Percentiles rank a stretch among this genome's conserved stretches.
phyloP scores from a whole-genome alignment of 2,329 filamentous ascomycete genomes.

The Fusarium sacchari region DNA sequence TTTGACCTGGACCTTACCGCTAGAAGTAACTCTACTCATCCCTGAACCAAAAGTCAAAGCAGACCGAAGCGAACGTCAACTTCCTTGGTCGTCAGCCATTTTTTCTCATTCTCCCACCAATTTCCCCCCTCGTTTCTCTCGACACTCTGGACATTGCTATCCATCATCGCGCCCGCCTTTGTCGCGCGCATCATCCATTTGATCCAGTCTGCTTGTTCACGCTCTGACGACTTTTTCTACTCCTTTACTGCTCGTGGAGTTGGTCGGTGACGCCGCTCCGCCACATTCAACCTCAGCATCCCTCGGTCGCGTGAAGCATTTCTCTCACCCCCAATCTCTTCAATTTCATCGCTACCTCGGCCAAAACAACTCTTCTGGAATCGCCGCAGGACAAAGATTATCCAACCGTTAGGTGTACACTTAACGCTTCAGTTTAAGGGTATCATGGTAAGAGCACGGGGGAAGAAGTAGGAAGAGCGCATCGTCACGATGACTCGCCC shows the following conservation, averaged over 20 bases:
- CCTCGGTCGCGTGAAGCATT: conserved; percentile 55
- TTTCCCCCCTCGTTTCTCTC: conserved; percentile 29
- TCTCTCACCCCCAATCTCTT: conserved; percentile 35
- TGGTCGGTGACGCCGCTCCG: conserved; percentile 41
- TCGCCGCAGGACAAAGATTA: conserved; percentile 7
- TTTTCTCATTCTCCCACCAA: conserved; percentile 36
- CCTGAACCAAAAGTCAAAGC: conserved; percentile 43
- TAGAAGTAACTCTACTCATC: conserved; percentile 37
- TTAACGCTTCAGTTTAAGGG: conserved; percentile 49
- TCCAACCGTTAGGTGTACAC: conserved; percentile 6
- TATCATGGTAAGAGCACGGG: conserved; percentile 67
- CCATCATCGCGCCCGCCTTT: conserved; percentile 20
- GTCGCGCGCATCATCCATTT: conserved; percentile 26
- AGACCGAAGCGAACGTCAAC: conserved; percentile 38
- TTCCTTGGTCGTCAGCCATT: conserved; percentile 40
- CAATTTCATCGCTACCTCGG: conserved; percentile 18
- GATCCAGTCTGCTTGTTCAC: conserved; percentile 14
- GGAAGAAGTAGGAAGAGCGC: conserved; percentile 62
- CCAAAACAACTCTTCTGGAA: conserved; percentile 7
- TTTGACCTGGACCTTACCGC: conserved; percentile 23
- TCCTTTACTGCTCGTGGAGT: conserved; percentile 35
- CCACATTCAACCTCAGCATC: conserved; percentile 39
- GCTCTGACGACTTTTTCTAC: conserved; percentile 33
- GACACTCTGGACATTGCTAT: conserved; percentile 33
- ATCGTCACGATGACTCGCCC: conserved; percentile 80